These are phyloP conservation scores for Dryas alaskensis DNA, from an alignment of 306 rosid species.

Conservation along the genomic window DNA sequence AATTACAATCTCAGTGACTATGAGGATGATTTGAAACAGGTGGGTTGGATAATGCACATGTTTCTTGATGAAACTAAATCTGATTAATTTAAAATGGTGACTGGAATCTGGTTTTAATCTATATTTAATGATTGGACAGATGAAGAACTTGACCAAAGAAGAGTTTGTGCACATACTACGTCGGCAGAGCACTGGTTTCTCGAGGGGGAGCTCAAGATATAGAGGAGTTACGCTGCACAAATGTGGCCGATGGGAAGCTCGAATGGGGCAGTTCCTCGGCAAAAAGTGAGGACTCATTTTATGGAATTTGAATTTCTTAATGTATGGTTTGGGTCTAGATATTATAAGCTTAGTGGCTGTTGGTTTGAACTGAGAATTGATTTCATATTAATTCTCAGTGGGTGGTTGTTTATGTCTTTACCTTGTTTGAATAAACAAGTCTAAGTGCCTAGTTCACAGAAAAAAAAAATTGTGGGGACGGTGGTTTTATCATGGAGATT, in stretches of 20 bases:
- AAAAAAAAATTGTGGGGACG: conserved; percentile 59
- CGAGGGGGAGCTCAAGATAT: conserved; percentile 93
- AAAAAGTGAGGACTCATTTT: conserved; percentile 85
- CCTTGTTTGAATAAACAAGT: conserved; percentile 53
- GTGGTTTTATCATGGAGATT: conserved; percentile 81
- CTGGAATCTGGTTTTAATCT: background rate
- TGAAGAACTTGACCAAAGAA: conserved; percentile 84
- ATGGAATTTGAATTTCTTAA: conserved; percentile 22
- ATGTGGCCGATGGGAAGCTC: conserved; percentile 99
- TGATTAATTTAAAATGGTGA: background rate
- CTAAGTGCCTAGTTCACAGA: conserved; percentile 68
- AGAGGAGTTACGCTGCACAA: conserved; percentile 98
- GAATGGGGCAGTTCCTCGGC: conserved; percentile 98
- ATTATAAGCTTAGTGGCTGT: conserved; percentile 30
- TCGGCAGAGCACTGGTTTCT: conserved; percentile 95
- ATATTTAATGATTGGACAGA: conserved; percentile 39
- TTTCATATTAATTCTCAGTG: conserved; percentile 42
- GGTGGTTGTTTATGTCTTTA: conserved; percentile 35
- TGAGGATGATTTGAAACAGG: conserved; percentile 95
- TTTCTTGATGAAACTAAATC: conserved; percentile 16
- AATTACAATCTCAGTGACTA: conserved; percentile 86
- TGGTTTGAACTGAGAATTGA: conserved; percentile 35
- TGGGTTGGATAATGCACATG: conserved; percentile 32
- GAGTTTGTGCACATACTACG: conserved; percentile 95
- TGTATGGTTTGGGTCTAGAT: conserved; percentile 24